These are phyloP conservation scores for Globisporangium middletonii DNA, from an alignment of 352 stramenopile species.

Conservation along the genomic window DNA sequence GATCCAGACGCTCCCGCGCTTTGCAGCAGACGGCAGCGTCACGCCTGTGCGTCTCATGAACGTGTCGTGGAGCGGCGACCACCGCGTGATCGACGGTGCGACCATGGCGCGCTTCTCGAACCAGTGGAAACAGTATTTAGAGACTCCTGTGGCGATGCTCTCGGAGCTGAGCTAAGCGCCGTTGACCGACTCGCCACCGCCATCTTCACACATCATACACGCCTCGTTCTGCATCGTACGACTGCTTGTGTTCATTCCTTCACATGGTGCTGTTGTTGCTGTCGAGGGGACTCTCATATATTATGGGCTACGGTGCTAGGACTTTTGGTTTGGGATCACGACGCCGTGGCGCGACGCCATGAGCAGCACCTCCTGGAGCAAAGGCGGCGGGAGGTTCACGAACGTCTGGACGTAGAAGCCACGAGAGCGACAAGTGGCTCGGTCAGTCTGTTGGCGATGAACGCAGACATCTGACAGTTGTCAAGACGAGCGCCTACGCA, in stretches of 20 bases:
- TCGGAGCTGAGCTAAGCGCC: constrained; percentile 74
- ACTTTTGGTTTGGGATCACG: constrained; percentile 53
- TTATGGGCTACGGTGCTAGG: neutral
- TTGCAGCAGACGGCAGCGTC: constrained; percentile 80
- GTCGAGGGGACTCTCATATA: no score
- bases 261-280: no score
- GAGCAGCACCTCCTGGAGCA: constrained; percentile 74
- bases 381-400: constrained; percentile 39
- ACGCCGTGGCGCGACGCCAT: constrained; percentile 61
- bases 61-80: constrained; percentile 97
- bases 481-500: constrained; percentile 9
- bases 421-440: neutral
- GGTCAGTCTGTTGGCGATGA: no score
- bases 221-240: neutral
- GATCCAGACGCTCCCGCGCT: constrained; percentile 95
- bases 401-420: constrained; percentile 32
- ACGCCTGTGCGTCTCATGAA: constrained; percentile 91
- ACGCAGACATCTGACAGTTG: neutral
- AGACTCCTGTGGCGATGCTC: constrained; percentile 92
- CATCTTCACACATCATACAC: neutral
- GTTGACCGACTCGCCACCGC: neutral
- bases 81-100: constrained; percentile 97
- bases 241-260: neutral
- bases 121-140: constrained; percentile 94
- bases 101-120: constrained; percentile 98